Evolutionary conservation across 331 rosid genomes (phyloP).

Genomic region (Malus hybrid): DNA sequence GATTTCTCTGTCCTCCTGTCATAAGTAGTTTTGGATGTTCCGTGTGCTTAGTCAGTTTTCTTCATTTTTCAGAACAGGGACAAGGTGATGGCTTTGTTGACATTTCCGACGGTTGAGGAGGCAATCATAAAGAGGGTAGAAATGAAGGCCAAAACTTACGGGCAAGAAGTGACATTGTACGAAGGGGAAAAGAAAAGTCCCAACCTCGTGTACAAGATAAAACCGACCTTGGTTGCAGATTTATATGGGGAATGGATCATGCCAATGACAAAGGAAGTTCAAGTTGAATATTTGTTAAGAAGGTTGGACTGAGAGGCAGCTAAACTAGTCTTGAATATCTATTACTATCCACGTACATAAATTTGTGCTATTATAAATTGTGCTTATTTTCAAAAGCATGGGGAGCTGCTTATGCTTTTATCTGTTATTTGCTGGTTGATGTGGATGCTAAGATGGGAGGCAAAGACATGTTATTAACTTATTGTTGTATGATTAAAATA

Average conservation of each 20-base stretch:
- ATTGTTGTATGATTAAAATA: not conserved
- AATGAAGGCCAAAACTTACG: constrained; percentile 62
- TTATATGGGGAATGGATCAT: constrained; percentile 87
- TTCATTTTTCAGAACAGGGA: constrained; percentile 55
- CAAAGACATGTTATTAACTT: no score
- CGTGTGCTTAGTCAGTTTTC: not conserved
- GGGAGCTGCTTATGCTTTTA: no score
- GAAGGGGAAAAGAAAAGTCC: constrained; percentile 29
- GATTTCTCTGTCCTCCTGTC: not conserved
- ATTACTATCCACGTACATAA: not conserved
- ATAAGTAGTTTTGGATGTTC: not conserved
- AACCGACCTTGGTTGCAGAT: constrained; percentile 75
- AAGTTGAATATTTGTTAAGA: constrained; percentile 75
- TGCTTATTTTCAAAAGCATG: no score
- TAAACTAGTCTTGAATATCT: not conserved
- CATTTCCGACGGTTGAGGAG: constrained; percentile 71
- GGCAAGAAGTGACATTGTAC: constrained; percentile 54
- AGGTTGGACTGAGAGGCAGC: constrained; percentile 54
- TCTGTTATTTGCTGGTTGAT: no score
- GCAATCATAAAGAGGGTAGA: constrained; percentile 63
- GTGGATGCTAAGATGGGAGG: no score
- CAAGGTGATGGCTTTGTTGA: constrained; percentile 63
- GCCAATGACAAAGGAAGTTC: constrained; percentile 95
- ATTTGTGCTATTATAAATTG: not conserved
- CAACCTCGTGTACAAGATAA: constrained; percentile 63